Evolutionary conservation across 2,329 filamentous ascomycete species (phyloP), one percentile per base, ranked within the genome.

Genomic region (Pezicula neosporulosa): DNA sequence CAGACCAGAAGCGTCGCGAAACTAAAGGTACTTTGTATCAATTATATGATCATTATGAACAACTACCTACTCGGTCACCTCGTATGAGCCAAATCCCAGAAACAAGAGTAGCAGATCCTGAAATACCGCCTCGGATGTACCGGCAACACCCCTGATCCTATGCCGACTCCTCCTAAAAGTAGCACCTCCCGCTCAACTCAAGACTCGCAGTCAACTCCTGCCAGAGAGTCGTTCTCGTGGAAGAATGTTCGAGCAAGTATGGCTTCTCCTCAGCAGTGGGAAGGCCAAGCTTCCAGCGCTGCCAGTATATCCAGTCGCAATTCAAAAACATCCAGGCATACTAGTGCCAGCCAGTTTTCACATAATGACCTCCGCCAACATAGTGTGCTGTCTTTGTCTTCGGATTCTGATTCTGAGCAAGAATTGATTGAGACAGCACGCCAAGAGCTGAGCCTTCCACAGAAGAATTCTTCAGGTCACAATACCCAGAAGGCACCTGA

Each of bases 311-410:
- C 63, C 9, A 67, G 64, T 51, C 59, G 59, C 2, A 65, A 63
- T 24, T 65, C 64, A 3, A 64, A 58, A 35, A 59, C 61, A 13
- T 67, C 65, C 7, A 57, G 57, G 21, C 58, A 57, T 27, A 66
- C 62, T 3, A 59, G 53, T 44, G 41, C 44, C 24, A 67, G 65
- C 51, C 53, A 56, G 4, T 55, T 65, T 18, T 65, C 63, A 1
- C 59, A 54, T 51, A 56, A 60, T 21, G 59, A 67, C 44, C 51
- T 67, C 15, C 59, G 63, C 42, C 51, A 64, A 19, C 63, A 60
- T 21, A 68, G 65, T 39, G 61, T 68, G 9, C 46, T 68, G 18
- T 66, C 64, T 24, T 52, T 67, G 18, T 67, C 63, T 8, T 66
- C 64, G 24, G 64, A 64, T 48, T 48, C 47, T 16, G 42, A 44